A percentile compares a stretch with the other conserved stretches of the same genome.
These are phyloP conservation scores for Lotus japonicus DNA, from an alignment of 306 rosid species.

Conservation along the genomic window DNA sequence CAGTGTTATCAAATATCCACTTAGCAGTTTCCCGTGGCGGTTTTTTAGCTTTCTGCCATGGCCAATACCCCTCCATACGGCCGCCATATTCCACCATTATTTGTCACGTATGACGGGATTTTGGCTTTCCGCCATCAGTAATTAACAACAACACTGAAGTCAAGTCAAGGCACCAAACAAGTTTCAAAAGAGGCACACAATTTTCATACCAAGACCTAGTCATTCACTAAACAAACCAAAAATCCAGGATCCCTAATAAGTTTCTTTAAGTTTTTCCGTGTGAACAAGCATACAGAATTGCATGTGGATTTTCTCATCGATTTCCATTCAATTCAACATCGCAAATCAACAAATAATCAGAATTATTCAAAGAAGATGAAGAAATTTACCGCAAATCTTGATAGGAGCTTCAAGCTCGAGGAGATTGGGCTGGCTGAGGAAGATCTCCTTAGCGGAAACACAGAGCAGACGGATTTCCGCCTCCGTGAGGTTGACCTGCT, in stretches of 20 bases:
- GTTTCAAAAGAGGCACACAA: not conserved
- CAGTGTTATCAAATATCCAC: no score
- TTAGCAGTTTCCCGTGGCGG: no score
- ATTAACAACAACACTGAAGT: no score
- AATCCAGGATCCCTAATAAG: not conserved
- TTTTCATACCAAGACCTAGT: not conserved
- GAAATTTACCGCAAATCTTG: slow-evolving; percentile 67
- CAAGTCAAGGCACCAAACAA: not conserved
- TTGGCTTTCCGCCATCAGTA: no score
- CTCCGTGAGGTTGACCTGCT: slow-evolving; percentile 66
- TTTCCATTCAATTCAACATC: slow-evolving; percentile 5
- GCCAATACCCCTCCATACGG: no score
- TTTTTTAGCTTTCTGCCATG: no score
- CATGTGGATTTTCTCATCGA: not conserved
- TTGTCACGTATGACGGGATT: no score
- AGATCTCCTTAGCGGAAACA: slow-evolving; percentile 54
- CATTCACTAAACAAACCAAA: not conserved
- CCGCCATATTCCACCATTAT: no score
- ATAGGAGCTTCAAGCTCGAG: slow-evolving; percentile 88
- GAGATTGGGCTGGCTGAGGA: slow-evolving; percentile 79
- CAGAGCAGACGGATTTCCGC: slow-evolving; percentile 64
- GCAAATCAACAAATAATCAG: not conserved
- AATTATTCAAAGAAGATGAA: not conserved
- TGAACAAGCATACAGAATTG: no score
- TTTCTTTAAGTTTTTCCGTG: no score